Base-by-base conservation (phyloP, 2,329 filamentous ascomycete species). In the Pestalotiopsis fici region DNA sequence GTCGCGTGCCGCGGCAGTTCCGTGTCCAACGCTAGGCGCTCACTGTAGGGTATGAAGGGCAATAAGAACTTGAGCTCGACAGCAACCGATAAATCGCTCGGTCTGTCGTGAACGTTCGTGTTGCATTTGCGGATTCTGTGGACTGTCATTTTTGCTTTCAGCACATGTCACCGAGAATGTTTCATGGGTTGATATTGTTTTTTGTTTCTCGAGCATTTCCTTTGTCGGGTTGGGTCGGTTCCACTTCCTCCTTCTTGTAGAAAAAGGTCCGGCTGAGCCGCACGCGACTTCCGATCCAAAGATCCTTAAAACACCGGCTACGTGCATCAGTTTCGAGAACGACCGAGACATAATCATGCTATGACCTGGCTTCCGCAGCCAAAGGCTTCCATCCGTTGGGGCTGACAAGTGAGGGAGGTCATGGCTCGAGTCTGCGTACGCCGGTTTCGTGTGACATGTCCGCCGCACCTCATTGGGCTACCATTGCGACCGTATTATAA, bases 11-110 rank as follows among this genome's bases (percentile, higher is more conserved):
- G 43, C 23, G 28, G 43, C 18, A 54, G 37, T 7, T 31, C 59
- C 12, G 4, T 47, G 5, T 57, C 13, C 27, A 39, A 11, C 5
- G 13, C 18, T 28, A 18, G 21, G 50, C 12, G 15, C 1, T 23
- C 54, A 27, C 47, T 27, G 31, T 15, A 35, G 25, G 66, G 66
- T 25, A 64, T 11, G 37, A 66, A 64, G 0, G 64, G 67, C 3
- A 68, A 28, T 21, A 68, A 39, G 39, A 68, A 68, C 23, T 66
- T 68, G 50, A 66, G 55, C 39, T 68, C 67, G 21, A 59, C 67
- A 9, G 64, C 67, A 4, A 66, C 39, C 18, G 67, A 59, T 25
- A 68, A 35, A 15, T 65, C 54, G 13, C 50, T 23, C n/a, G 59
- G 35, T 13, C 37, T 25, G 25, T 62, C 59, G 7, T 60, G 57